A percentile compares a stretch with the other conserved stretches of the same genome.
Conservation (phyloP, 176 grass and related monocot genomes). For the Oryza coarctata region DNA sequence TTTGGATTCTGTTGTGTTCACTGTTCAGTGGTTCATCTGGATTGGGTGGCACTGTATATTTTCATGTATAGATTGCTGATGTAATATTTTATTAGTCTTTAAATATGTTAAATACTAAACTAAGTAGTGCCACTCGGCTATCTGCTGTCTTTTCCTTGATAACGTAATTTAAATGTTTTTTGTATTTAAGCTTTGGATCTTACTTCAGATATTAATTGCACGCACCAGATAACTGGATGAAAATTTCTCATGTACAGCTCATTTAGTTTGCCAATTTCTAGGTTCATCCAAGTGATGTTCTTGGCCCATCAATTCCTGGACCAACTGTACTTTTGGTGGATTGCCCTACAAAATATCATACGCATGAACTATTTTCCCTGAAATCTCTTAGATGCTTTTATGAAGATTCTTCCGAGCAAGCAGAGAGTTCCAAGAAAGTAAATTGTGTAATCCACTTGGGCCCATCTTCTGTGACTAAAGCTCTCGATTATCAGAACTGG, state of each 20-base stretch:
- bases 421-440: constrained; percentile 60
- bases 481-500: constrained; percentile 73
- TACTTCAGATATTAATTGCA: background rate
- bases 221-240: background rate
- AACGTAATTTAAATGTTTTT: background rate
- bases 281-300: constrained; percentile 93
- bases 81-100: background rate
- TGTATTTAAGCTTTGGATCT: background rate
- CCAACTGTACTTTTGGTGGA: constrained; percentile 80
- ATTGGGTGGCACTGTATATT: background rate
- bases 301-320: constrained; percentile 67
- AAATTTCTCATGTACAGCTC: constrained; percentile 19
- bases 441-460: constrained; percentile 98
- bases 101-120: background rate
- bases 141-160: background rate
- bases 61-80: background rate
- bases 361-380: constrained; percentile 64
- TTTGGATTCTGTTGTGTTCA: background rate
- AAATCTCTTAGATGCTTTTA: constrained; percentile 59
- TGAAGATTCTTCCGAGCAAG: constrained; percentile 41
- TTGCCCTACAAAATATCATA: constrained; percentile 74
- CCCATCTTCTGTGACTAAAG: constrained; percentile 70
- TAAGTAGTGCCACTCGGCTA: background rate
- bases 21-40: background rate
- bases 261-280: constrained; percentile 39